Conservation (phyloP, 768 basidiomycete genomes). For the Tulasnella sp. region DNA sequence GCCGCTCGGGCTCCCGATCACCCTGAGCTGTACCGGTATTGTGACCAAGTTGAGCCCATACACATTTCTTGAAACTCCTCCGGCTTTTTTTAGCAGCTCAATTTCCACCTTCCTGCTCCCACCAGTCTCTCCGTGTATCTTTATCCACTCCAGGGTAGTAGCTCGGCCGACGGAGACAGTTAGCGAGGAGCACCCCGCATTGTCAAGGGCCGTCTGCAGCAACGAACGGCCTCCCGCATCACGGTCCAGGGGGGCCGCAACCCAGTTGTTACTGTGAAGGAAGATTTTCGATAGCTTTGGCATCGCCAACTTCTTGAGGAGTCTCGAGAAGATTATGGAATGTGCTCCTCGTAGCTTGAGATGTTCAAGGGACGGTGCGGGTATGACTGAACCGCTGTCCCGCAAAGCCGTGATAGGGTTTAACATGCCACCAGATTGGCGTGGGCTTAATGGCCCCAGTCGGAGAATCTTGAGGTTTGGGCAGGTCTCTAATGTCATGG, state of each 20-base stretch:
- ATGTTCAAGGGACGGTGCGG: neutral
- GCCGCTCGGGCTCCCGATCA: too few relatives aligned
- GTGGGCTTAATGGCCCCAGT: neutral
- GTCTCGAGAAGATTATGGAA: neutral
- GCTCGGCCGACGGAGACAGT: too few relatives aligned
- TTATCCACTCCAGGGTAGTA: too few relatives aligned
- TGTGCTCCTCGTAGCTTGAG: neutral
- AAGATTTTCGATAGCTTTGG: neutral
- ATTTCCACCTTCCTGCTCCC: too few relatives aligned
- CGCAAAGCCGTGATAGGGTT: neutral
- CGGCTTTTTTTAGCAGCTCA: too few relatives aligned
- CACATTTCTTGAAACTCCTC: too few relatives aligned
- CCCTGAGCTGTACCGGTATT: too few relatives aligned
- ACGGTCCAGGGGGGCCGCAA: neutral
- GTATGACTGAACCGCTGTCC: neutral
- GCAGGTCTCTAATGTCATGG: neutral
- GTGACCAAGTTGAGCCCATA: too few relatives aligned
- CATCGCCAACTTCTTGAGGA: neutral
- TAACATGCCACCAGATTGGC: neutral
- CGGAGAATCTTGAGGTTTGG: neutral
- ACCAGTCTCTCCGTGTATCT: too few relatives aligned
- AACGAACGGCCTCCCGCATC: neutral
- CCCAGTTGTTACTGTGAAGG: neutral
- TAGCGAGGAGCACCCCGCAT: too few relatives aligned
- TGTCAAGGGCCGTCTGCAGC: too few relatives aligned